These are phyloP conservation scores for Takashimella tepidaria DNA, from an alignment of 1,284 basidiomycete species.

Conservation along the genomic window DNA sequence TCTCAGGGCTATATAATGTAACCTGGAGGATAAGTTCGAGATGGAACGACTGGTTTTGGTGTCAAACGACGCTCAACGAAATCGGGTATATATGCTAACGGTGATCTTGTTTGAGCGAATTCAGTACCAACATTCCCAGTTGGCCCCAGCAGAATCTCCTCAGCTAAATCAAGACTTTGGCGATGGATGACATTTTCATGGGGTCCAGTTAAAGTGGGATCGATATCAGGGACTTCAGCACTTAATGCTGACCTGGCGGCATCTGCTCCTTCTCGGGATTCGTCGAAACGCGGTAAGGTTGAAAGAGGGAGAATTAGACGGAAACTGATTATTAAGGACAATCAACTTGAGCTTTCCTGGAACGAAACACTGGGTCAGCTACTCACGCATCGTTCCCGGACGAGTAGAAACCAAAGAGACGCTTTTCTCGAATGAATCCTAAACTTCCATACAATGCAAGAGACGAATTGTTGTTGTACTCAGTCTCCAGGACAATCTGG, in stretches of 20 bases:
- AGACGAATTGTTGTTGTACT: conserved; percentile 84
- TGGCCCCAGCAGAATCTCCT: neutral
- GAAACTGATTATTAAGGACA: conserved; percentile 15
- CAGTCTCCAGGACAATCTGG: conserved; percentile 92
- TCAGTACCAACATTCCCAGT: conserved; percentile 1
- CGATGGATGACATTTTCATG: conserved; percentile 4
- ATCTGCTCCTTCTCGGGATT: conserved; percentile 27
- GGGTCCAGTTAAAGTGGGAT: neutral
- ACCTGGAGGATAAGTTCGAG: neutral
- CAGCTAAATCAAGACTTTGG: neutral
- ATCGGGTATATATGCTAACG: neutral
- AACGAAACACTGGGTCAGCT: neutral
- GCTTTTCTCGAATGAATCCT: conserved; percentile 93
- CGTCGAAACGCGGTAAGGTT: conserved; percentile 12
- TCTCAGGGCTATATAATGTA: conserved; percentile 9
- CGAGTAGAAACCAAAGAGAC: conserved; percentile 90
- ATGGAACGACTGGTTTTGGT: neutral
- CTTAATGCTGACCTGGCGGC: conserved; percentile 17
- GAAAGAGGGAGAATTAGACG: conserved; percentile 33
- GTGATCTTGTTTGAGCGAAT: neutral
- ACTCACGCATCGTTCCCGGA: conserved; percentile 57
- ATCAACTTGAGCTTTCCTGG: too few relatives aligned
- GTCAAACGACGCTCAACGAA: neutral
- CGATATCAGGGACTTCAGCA: neutral
- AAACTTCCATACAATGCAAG: conserved; percentile 83